phyloP scores from a whole-genome alignment of 352 stramenopile genomes.

The Albugo candida region DNA sequence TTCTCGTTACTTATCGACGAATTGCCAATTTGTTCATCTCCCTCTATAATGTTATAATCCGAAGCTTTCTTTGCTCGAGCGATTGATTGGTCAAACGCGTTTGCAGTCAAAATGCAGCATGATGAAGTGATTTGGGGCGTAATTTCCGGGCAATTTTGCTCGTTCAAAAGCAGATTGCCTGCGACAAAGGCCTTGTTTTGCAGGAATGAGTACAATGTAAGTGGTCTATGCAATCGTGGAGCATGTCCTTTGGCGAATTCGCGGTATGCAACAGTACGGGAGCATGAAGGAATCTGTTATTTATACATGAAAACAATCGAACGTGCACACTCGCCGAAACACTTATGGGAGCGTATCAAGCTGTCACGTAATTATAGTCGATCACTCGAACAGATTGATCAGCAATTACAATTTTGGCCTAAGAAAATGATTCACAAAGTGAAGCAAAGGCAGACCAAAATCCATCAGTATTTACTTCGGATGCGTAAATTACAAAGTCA shows the following conservation, averaged over 20 bases:
- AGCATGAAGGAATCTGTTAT: conserved; percentile 90
- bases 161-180: conserved; percentile 86
- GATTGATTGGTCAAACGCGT: not conserved
- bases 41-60: too few relatives aligned
- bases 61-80: not conserved
- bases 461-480: conserved; percentile 97
- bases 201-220: conserved; percentile 96
- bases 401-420: conserved; percentile 95
- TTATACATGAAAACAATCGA: conserved; percentile 99
- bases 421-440: conserved; percentile 96
- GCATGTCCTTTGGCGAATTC: conserved; percentile 95
- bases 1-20: too few relatives aligned
- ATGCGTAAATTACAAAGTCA: conserved; percentile 97
- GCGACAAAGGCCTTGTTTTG: conserved; percentile 91
- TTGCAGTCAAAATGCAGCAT: conserved; percentile 65
- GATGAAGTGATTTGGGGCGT: conserved; percentile 99
- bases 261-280: conserved; percentile 95
- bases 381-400: conserved; percentile 85
- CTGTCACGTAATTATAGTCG: conserved; percentile 95
- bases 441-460: conserved; percentile 98
- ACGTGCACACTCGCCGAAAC: conserved; percentile 94
- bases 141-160: conserved; percentile 98
- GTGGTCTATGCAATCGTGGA: conserved; percentile 92
- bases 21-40: too few relatives aligned
- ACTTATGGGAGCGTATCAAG: conserved; percentile 97